Evolutionary conservation across 2,329 filamentous ascomycete species (phyloP).

Genomic region (Colletotrichum spinosum): DNA sequence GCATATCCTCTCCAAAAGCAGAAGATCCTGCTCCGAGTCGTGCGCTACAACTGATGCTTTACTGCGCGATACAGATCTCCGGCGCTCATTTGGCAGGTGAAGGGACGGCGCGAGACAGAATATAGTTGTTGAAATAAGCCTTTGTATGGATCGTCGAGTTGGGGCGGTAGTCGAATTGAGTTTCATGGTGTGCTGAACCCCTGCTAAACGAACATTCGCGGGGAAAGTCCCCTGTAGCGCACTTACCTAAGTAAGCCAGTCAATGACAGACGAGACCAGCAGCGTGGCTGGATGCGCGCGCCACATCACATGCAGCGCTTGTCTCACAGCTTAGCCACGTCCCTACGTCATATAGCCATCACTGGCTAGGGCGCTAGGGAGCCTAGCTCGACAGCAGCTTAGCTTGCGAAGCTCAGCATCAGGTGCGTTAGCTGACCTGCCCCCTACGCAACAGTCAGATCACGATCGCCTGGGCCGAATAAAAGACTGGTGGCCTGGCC

Average conservation of each 20-base stretch:
- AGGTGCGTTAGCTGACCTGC: background rate
- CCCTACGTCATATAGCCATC: conserved; percentile 35
- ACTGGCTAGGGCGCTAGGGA: conserved; percentile 27
- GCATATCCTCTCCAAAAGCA: no score
- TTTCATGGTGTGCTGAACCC: no score
- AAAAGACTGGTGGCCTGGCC: conserved; percentile 16
- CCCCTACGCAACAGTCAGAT: conserved; percentile 26
- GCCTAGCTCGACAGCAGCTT: conserved; percentile 23
- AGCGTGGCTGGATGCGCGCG: background rate
- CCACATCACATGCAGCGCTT: conserved; percentile 15
- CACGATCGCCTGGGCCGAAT: conserved; percentile 30
- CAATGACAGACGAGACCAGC: no score
- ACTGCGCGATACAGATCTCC: no score
- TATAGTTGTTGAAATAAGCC: no score
- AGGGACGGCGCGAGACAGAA: no score
- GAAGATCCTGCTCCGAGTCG: no score
- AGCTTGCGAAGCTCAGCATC: conserved; percentile 7
- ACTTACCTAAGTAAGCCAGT: background rate
- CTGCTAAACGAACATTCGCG: background rate
- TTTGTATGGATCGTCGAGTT: no score
- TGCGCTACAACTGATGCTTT: no score
- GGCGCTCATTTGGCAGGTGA: no score
- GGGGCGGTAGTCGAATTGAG: no score
- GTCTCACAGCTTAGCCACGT: conserved; percentile 16
- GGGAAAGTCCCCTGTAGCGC: background rate